A percentile compares a stretch with the other conserved stretches of the same genome.
phyloP scores from a whole-genome alignment of 208 protist genomes.

The Kentomonas sorsogonicus region DNA sequence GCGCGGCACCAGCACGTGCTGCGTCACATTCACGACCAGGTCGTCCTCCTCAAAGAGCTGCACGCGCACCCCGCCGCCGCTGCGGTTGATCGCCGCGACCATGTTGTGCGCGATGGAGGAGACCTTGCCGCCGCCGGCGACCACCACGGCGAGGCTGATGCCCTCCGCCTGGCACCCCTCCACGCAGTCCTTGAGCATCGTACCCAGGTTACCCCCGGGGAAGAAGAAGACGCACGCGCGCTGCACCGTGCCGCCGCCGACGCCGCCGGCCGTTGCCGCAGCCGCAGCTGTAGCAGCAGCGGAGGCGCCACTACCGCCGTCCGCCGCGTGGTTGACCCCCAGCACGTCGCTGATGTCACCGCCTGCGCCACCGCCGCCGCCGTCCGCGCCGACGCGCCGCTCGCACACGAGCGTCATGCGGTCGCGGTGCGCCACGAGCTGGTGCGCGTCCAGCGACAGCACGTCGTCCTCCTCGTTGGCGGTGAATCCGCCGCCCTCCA shows the following conservation, averaged over 20 bases:
- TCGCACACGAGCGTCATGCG: slow-evolving; percentile 81
- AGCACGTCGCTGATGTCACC: too few relatives aligned
- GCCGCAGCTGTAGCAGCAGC: background rate
- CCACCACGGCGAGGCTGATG: slow-evolving; percentile 63
- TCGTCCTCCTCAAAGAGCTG: slow-evolving; percentile 95
- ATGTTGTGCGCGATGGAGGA: slow-evolving; percentile 68
- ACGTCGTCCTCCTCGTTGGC: background rate
- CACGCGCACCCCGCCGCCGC: slow-evolving; percentile 57
- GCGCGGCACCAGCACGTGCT: slow-evolving; percentile 96
- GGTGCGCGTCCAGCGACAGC: slow-evolving; percentile 5
- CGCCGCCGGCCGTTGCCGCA: background rate
- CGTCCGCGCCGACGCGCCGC: slow-evolving; percentile 20
- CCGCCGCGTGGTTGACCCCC: too few relatives aligned
- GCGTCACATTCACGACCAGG: slow-evolving; percentile 96
- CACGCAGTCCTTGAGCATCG: slow-evolving; percentile 56
- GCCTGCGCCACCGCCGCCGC: too few relatives aligned
- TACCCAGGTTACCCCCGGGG: slow-evolving; percentile 43
- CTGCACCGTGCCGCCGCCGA: slow-evolving; percentile 17
- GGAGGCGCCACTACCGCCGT: too few relatives aligned
- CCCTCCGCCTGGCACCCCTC: slow-evolving; percentile 30
- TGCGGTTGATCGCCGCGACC: slow-evolving; percentile 67
- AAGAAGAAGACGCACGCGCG: slow-evolving; percentile 75
- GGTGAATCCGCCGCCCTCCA: background rate
- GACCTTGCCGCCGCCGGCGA: slow-evolving; percentile 50
- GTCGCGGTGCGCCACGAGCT: slow-evolving; percentile 54